Base-by-base conservation (phyloP, 2,329 filamentous ascomycete species). In the Colletotrichum sublineola region DNA sequence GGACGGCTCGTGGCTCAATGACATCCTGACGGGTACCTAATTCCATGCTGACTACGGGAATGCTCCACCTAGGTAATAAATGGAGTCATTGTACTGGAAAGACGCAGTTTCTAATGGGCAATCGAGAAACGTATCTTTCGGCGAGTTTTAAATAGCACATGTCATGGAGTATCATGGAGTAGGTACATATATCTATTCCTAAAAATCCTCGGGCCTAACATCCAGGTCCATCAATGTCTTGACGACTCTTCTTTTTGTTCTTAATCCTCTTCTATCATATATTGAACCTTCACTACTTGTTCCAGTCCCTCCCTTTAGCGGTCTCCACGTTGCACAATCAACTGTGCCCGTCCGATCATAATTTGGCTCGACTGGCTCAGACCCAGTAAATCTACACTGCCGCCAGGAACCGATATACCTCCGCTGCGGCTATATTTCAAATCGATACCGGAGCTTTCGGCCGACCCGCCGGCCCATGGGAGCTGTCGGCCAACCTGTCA, bases 401-500 rank as follows among this genome's bases (percentile, higher is more conserved):
- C 24, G 5, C 7, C 8, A 20, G n/a, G 5, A 61, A 20, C 2
- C 24, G 14, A 38, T 15, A 29, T n/a, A 29, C n/a, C 9, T 29
- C 24, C 33, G 5, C 31, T 20, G 46, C 33, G 9, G 61, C 44
- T 52, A 38, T 40, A 33, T 9, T 44, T 20, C 36, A 6, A 14
- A 18, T 64, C 62, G 24, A 18, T 46, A 14, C 50, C 38, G 38
- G 50, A 53, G 29, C 62, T 64, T 20, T 48, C 46, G 15, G 44
- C 61, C 8, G 46, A 63, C 14, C 14, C 36, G 1, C n/a, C 33
- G 29, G 46, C 31, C 50, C 62, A 5, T 63, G 36, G 36, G 48
- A 63, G 48, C 15, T 55, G 24, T 36, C 61, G 36, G 46, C 48
- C n/a, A 36, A 55, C 24, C 46, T 63, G 15, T 61, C 61, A 42